A percentile compares a stretch with the other conserved stretches of the same genome.
Conservation (phyloP, 2,329 filamentous ascomycete genomes). For the Akanthomyces muscarius region DNA sequence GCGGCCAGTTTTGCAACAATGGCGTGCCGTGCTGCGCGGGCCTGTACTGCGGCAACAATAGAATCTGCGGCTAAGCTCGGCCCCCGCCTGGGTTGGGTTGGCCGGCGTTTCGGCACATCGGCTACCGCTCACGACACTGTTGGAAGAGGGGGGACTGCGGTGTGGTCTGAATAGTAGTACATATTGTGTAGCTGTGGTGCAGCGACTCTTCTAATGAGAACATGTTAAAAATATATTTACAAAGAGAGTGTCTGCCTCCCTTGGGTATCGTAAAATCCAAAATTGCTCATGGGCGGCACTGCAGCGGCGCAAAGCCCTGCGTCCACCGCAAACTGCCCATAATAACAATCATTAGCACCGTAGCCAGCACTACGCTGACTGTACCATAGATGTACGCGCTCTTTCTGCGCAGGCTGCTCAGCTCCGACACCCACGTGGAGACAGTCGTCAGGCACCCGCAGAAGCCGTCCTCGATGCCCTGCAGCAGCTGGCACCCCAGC, state of each 20-base stretch:
- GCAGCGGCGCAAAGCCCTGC: constrained; percentile 45
- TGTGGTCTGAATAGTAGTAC: neutral
- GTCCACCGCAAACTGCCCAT: constrained; percentile 76
- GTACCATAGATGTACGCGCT: constrained; percentile 65
- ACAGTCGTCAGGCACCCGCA: constrained; percentile 64
- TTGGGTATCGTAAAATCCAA: neutral
- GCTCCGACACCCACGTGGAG: constrained; percentile 62
- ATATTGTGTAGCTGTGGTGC: neutral
- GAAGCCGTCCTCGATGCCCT: constrained; percentile 64
- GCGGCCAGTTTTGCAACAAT: neutral
- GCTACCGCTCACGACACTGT: too few species aligned
- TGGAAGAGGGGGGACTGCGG: neutral
- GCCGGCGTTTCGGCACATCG: too few species aligned
- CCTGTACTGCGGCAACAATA: neutral
- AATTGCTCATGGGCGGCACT: constrained; percentile 29
- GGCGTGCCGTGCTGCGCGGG: neutral
- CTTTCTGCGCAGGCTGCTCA: constrained; percentile 47
- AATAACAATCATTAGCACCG: constrained; percentile 60
- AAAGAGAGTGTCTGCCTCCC: neutral
- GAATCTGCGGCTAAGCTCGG: neutral
- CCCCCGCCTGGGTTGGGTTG: too few species aligned
- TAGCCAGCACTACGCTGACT: constrained; percentile 54
- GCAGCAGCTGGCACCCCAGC: constrained; percentile 63
- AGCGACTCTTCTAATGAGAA: neutral
- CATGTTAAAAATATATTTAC: neutral